Base-by-base conservation (phyloP, 805 yeast genomes). In the Cyberlindnera mississippiensis region DNA sequence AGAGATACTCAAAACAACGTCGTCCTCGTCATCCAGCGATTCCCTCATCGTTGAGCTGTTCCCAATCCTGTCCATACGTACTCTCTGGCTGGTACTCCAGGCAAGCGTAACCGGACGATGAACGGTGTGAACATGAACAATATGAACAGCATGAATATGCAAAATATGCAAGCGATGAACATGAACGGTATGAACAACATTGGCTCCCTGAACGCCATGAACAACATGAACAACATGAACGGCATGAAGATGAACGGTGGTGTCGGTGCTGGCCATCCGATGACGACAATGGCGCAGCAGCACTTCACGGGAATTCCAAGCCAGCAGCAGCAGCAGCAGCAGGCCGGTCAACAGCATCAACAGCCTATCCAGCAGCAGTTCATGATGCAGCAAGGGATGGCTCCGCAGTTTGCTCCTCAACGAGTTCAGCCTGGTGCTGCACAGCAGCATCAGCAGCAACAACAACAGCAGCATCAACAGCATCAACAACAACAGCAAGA, bases 311-410 rank as follows among this genome's bases (percentile, higher is more conserved):
- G 33, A 7, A 32, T 36, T 27, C 40, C 35, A 33, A 31, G 20
- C 3, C 42, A 38, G n/a, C 40, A 17, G 24, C 42, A 28, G 18
- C 42, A 37, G 6, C 40, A 27, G 6, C 42, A 33, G 12, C 42
- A 39, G 11, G 33, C 16, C 3, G 37, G 16, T 3, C 40, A 27
- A 17, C 36, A 33, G 22, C 37, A 20, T 8, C 38, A 37, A 27
- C 41, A 26, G 14, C 45, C 30, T 12, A 50, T 19, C 13, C 48
- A 44, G 20, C 53, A 49, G 20, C 50, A 42, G 40, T 44, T 40
- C 37, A 37, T 44, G 42, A 40, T 40, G 41, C 47, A 41, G 24
- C 47, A 41, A 19, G 34, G 37, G 13, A 33, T 42, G 40, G 31
- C 33, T 8, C 40, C 41, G 8, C 53, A 41, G 31, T 41, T 38